phyloP scores from a whole-genome alignment of 164 flowering plant genomes.

The Piper betle region DNA sequence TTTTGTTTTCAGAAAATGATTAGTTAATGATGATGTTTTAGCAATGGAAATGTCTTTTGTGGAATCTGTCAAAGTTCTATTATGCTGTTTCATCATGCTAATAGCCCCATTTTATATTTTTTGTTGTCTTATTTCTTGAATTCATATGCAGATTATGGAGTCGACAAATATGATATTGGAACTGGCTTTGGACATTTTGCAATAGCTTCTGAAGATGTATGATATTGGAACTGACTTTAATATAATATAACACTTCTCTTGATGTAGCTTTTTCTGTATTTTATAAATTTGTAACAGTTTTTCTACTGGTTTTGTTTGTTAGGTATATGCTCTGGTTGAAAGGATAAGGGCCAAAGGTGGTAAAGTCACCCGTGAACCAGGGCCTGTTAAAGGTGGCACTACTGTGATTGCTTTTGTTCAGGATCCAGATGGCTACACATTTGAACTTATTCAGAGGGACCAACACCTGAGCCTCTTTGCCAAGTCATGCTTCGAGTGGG shows the following conservation, averaged over 20 bases:
- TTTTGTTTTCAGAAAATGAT: too few species aligned
- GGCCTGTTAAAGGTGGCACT: slow-evolving; percentile 83
- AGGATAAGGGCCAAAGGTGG: slow-evolving; percentile 73
- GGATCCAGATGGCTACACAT: slow-evolving; percentile 92
- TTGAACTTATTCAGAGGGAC: slow-evolving; percentile 81
- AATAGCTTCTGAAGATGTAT: slow-evolving; percentile 81
- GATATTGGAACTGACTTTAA: slow-evolving; percentile 15
- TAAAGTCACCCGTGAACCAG: slow-evolving; percentile 77
- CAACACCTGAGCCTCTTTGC: slow-evolving; percentile 88
- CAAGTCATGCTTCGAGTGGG: slow-evolving; percentile 99
- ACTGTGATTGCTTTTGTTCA: slow-evolving; percentile 76
- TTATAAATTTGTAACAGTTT: too few species aligned
- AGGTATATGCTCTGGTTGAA: slow-evolving; percentile 35
- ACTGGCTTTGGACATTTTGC: slow-evolving; percentile 97
- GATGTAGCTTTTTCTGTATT: too few species aligned
- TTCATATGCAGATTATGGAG: slow-evolving; percentile 68
- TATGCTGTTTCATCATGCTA: too few species aligned
- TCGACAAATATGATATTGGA: slow-evolving; percentile 81
- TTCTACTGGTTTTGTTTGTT: too few species aligned
- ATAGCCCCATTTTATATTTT: too few species aligned
- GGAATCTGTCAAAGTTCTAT: too few species aligned
- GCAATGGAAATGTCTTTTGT: too few species aligned
- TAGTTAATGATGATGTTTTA: too few species aligned
- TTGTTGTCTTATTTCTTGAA: neutral
- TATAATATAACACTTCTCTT: too few species aligned